phyloP scores from a whole-genome alignment of 2,329 filamentous ascomycete species.

The Alternaria gansuensis region DNA sequence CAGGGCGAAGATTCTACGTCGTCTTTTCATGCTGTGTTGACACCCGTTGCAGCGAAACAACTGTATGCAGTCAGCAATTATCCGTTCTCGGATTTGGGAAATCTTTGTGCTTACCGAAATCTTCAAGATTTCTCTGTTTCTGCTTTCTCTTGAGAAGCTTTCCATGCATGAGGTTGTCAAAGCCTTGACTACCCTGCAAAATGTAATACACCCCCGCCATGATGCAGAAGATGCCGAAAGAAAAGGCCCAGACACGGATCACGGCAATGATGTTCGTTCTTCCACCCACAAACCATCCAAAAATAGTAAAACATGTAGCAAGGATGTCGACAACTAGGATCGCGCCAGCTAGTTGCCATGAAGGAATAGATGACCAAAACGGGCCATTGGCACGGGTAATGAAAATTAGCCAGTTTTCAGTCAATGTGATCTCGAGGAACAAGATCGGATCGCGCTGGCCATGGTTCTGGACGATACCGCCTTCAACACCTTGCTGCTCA shows the following conservation, averaged over 20 bases:
- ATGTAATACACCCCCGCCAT: conserved; percentile 82
- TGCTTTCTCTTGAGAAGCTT: conserved; percentile 82
- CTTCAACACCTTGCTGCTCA: conserved; percentile 65
- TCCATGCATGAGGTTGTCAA: conserved; percentile 93
- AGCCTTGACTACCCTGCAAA: conserved; percentile 78
- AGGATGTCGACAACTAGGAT: conserved; percentile 84
- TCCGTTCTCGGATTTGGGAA: neutral
- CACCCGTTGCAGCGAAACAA: conserved; percentile 88
- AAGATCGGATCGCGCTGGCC: conserved; percentile 82
- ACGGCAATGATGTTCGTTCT: conserved; percentile 82
- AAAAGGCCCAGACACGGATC: conserved; percentile 90
- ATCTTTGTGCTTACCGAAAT: conserved; percentile 74
- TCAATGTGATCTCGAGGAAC: conserved; percentile 89
- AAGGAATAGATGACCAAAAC: conserved; percentile 89
- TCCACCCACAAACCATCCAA: conserved; percentile 78
- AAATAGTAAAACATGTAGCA: conserved; percentile 85
- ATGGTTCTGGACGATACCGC: conserved; percentile 89
- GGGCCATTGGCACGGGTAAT: conserved; percentile 92
- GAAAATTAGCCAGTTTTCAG: conserved; percentile 97
- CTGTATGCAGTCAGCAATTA: conserved; percentile 65
- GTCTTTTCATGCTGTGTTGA: conserved; percentile 89
- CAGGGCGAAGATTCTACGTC: conserved; percentile 61
- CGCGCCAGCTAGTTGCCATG: conserved; percentile 81
- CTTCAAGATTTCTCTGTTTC: conserved; percentile 86
- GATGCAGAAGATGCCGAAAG: conserved; percentile 86